Percentiles rank a stretch among this genome's conserved stretches.
Conservation (phyloP, 768 basidiomycete genomes). For the Kwoniella bestiolae region DNA sequence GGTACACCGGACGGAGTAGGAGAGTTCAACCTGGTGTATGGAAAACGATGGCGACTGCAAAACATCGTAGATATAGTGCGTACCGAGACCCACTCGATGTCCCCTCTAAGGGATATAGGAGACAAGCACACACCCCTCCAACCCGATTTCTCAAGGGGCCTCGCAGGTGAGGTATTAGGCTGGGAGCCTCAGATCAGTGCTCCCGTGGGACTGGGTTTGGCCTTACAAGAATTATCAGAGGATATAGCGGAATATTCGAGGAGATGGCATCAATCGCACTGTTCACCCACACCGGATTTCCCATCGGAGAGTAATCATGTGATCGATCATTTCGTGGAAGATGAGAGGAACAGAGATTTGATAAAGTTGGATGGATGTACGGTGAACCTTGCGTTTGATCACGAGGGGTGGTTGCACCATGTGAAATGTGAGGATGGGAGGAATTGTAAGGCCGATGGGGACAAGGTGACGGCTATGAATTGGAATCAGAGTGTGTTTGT, state of each 20-base stretch:
- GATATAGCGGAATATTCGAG: conserved; percentile 37
- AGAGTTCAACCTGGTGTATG: conserved; percentile 48
- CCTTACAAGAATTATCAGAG: conserved; percentile 33
- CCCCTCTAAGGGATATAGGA: conserved; percentile 46
- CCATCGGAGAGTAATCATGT: conserved; percentile 8
- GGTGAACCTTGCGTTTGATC: conserved; percentile 50
- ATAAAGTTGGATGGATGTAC: conserved; percentile 50
- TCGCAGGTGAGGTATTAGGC: conserved; percentile 35
- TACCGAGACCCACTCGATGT: conserved; percentile 42
- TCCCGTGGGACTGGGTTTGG: conserved; percentile 42
- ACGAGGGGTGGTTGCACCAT: conserved; percentile 48
- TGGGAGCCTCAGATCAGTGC: conserved; percentile 43
- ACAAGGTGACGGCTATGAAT: conserved; percentile 39
- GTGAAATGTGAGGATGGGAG: conserved; percentile 46
- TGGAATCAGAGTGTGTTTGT: conserved; percentile 45
- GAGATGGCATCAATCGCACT: conserved; percentile 32
- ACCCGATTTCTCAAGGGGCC: conserved; percentile 23
- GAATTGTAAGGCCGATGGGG: conserved; percentile 36
- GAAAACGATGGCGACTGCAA: conserved; percentile 33
- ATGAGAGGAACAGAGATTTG: conserved; percentile 46
- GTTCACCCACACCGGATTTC: conserved; percentile 27
- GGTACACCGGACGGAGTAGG: conserved; percentile 15
- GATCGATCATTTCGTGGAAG: conserved; percentile 20
- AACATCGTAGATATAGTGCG: conserved; percentile 49
- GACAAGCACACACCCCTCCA: conserved; percentile 16